Conservation (phyloP, 345 rosid genomes). For the Streptanthus diversifolius region DNA sequence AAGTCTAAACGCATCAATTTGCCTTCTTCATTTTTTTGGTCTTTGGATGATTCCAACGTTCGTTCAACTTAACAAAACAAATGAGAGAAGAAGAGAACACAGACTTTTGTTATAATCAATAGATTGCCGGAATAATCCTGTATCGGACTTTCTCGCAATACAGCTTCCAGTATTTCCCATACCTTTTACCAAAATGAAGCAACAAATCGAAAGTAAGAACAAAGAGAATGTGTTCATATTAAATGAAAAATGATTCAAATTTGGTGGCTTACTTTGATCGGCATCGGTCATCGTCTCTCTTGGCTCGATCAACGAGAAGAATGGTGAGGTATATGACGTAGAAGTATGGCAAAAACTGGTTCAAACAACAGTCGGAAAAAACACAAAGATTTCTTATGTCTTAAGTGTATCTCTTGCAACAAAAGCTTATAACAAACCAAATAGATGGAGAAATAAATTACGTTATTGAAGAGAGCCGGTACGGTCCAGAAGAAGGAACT, state of each 20-base stretch:
- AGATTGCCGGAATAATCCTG: slow-evolving; percentile 75
- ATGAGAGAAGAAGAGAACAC: slow-evolving; percentile 5
- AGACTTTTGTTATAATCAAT: slow-evolving; percentile 37
- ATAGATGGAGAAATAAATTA: slow-evolving; percentile 38
- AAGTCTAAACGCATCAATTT: slow-evolving; percentile 3
- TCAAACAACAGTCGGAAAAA: not conserved
- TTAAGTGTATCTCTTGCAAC: not conserved
- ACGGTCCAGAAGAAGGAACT: slow-evolving; percentile 94
- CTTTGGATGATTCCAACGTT: slow-evolving; percentile 17
- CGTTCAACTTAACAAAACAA: slow-evolving; percentile 5
- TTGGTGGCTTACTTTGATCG: slow-evolving; percentile 74
- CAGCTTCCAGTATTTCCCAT: slow-evolving; percentile 72
- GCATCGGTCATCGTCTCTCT: slow-evolving; percentile 92
- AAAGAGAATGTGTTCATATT: not conserved
- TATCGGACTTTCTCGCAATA: slow-evolving; percentile 79
- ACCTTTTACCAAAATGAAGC: slow-evolving; percentile 48
- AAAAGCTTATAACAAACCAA: not conserved
- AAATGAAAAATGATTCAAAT: not conserved
- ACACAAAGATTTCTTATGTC: not conserved
- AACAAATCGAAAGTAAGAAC: not conserved
- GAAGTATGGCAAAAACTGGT: slow-evolving; percentile 91
- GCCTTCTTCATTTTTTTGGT: not conserved
- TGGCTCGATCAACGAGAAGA: slow-evolving; percentile 92
- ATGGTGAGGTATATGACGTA: slow-evolving; percentile 83
- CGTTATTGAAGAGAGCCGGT: slow-evolving; percentile 82